Conservation (phyloP, 2,329 filamentous ascomycete species). For the Fusarium torreyae region DNA sequence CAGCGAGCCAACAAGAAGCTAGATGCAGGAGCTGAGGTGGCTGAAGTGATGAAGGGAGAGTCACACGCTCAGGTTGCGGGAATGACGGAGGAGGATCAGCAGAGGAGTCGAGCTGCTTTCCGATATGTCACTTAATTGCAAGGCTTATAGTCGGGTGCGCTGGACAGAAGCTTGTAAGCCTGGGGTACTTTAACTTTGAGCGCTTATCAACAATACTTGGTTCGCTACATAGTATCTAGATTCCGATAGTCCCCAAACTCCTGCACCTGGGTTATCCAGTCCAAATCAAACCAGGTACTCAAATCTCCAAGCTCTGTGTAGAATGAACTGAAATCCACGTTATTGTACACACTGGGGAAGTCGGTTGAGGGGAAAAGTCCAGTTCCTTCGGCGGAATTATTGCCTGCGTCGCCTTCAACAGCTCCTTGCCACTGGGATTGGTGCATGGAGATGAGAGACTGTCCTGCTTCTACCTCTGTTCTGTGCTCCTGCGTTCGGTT, state of each 20-base stretch:
- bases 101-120: slow-evolving; percentile 17
- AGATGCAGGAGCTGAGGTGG: slow-evolving; percentile 17
- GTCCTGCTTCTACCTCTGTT: slow-evolving; percentile 17
- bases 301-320: slow-evolving; percentile 48
- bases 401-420: background rate
- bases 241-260: slow-evolving; percentile 5
- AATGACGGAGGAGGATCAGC: slow-evolving; percentile 15
- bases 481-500: background rate
- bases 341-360: slow-evolving; percentile 2
- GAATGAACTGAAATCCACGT: slow-evolving; percentile 24
- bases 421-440: slow-evolving; percentile 8
- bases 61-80: slow-evolving; percentile 15
- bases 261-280: slow-evolving; percentile 33
- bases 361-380: background rate
- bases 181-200: background rate
- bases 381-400: background rate
- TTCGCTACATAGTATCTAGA: background rate
- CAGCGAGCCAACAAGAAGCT: slow-evolving; percentile 24
- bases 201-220: background rate
- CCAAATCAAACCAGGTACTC: slow-evolving; percentile 48
- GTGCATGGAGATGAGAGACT: slow-evolving; percentile 25
- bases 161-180: background rate
- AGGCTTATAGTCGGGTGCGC: background rate
- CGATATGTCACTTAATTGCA: slow-evolving; percentile 11
- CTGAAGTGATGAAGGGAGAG: slow-evolving; percentile 27